Conservation (phyloP, 495 filamentous ascomycete genomes). For the Evernia prunastri region DNA sequence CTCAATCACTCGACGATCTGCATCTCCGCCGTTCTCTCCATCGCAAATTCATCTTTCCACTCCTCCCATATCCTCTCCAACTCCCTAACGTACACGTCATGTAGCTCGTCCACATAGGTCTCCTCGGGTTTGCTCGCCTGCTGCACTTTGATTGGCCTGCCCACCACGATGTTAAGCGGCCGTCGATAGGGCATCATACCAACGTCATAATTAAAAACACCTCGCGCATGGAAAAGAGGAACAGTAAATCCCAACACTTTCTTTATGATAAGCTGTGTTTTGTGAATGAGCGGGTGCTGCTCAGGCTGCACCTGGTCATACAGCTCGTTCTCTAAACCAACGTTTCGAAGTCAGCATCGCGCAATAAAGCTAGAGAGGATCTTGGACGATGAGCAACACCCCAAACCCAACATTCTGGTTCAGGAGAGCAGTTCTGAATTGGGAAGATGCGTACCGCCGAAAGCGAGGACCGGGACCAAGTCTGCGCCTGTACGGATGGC, state of each 20-base stretch:
- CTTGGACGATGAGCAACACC: not conserved
- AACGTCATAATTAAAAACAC: conserved; percentile 96
- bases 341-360: not conserved
- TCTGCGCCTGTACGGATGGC: conserved; percentile 86
- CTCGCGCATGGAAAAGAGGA: conserved; percentile 80
- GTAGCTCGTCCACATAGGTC: conserved; percentile 71
- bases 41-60: conserved; percentile 82
- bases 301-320: conserved; percentile 78
- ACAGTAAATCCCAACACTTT: conserved; percentile 85
- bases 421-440: not conserved
- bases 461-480: conserved; percentile 81
- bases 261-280: conserved; percentile 73
- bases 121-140: conserved; percentile 55
- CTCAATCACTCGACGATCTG: conserved; percentile 61
- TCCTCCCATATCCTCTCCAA: conserved; percentile 75
- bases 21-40: conserved; percentile 64
- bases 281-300: conserved; percentile 65
- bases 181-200: conserved; percentile 89
- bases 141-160: conserved; percentile 65
- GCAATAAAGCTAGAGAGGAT: not conserved
- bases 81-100: conserved; percentile 71
- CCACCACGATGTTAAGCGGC: conserved; percentile 82
- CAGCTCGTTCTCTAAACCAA: conserved; percentile 67
- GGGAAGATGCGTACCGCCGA: conserved; percentile 45
- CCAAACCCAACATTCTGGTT: not conserved